Evolutionary conservation across 176 grass and related monocot species (phyloP).

Genomic region (Triticum dicoccoides): DNA sequence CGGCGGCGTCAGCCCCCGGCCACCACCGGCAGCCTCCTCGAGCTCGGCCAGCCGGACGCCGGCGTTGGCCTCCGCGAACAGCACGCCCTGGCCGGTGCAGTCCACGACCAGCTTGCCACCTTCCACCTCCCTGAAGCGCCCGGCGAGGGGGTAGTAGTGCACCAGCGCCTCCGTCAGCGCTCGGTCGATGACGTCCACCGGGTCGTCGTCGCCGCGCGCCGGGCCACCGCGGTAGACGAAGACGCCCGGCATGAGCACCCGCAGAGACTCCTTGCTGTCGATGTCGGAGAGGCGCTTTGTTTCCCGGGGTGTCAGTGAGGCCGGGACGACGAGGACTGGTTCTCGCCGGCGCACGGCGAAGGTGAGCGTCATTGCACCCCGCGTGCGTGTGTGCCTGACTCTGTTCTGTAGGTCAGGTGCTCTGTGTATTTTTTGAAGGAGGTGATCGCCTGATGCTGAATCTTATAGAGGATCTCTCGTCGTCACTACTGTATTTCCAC

Average conservation of each 20-base stretch:
- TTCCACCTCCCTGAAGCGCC: constrained; percentile 28
- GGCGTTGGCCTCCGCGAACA: constrained; percentile 62
- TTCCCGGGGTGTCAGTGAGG: constrained; percentile 11
- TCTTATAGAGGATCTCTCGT: no score
- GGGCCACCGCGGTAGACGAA: constrained; percentile 24
- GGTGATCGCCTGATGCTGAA: no score
- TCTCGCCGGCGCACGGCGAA: constrained; percentile 31
- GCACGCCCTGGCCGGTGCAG: constrained; percentile 43
- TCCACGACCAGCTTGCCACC: constrained; percentile 49
- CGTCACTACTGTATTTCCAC: no score
- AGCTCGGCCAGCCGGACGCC: constrained; percentile 35
- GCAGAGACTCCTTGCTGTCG: constrained; percentile 45
- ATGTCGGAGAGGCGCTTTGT: constrained; percentile 56
- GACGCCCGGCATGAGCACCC: neutral
- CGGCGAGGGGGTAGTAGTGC: constrained; percentile 56
- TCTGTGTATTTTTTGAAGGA: no score
- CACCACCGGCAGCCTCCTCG: neutral
- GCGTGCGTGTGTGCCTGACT: no score
- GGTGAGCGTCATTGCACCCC: neutral
- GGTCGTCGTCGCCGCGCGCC: neutral
- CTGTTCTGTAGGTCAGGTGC: no score
- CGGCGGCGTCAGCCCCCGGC: constrained; percentile 14
- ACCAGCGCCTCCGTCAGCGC: constrained; percentile 43
- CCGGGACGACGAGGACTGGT: constrained; percentile 23
- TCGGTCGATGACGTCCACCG: neutral